Evolutionary conservation across 805 yeast species (phyloP).

Genomic region (Komagataella populi): DNA sequence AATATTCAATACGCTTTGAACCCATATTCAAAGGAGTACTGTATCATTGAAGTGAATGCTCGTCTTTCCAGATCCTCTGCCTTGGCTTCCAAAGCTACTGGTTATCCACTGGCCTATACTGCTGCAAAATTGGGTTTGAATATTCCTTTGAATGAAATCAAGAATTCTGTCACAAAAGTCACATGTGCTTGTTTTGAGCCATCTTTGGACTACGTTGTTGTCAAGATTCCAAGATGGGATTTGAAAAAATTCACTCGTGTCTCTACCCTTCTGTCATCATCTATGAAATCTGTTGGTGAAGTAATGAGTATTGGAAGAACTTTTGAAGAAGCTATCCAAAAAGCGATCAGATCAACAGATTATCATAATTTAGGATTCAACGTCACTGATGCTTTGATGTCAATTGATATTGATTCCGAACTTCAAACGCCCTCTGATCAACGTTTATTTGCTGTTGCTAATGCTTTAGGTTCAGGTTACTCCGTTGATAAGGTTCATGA

Average conservation of each 20-base stretch:
- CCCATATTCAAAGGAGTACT: constrained; percentile 87
- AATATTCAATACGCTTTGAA: constrained; percentile 94
- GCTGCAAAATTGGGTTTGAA: constrained; percentile 95
- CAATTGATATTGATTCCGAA: constrained; percentile 85
- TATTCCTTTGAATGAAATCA: constrained; percentile 82
- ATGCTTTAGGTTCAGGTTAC: constrained; percentile 81
- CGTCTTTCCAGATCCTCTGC: constrained; percentile 98
- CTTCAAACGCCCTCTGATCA: constrained; percentile 96
- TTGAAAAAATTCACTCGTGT: constrained; percentile 91
- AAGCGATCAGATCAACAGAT: constrained; percentile 93
- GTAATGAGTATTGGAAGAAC: constrained; percentile 97
- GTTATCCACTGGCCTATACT: constrained; percentile 94
- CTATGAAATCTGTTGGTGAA: constrained; percentile 98
- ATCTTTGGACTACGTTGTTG: constrained; percentile 90
- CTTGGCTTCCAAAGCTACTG: constrained; percentile 96
- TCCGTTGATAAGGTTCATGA: constrained; percentile 87
- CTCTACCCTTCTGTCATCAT: constrained; percentile 72
- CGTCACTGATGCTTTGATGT: constrained; percentile 72
- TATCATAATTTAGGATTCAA: constrained; percentile 92
- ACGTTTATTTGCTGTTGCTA: constrained; percentile 91
- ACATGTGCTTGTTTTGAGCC: constrained; percentile 98
- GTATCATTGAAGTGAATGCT: constrained; percentile 96
- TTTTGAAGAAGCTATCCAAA: constrained; percentile 94
- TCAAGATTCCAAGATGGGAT: constrained; percentile 98
- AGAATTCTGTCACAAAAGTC: constrained; percentile 84